Base-by-base conservation (phyloP, 768 basidiomycete species). In the Cystoderma amianthinum region DNA sequence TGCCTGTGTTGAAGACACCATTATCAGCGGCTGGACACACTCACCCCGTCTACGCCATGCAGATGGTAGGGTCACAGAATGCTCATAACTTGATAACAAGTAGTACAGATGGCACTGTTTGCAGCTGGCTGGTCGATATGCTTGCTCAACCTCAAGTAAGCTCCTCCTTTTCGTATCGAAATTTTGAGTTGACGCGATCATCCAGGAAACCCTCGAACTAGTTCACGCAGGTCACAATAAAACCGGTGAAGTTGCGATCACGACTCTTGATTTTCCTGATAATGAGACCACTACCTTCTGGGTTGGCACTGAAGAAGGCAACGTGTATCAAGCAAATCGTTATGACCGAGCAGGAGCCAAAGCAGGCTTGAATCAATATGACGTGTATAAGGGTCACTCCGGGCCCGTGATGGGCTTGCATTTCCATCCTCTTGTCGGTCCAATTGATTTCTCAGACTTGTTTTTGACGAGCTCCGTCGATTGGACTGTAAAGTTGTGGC, bases 51-150 rank as follows among this genome's bases (percentile, higher is more conserved):
- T 99, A 99, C 65, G 88, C 91, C 0, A 96, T 99, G 84, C 83
- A 88, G 50, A 92, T 97, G 83, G 89, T 98, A 13, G 96, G 96
- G 6, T 96, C 96, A 2, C 96, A 98, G 63, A 97, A 98, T 58
- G 96, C 96, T 1, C 94, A 98, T 61, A 98, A 96, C 56, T 65
- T 99, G 44, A 92, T 99, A 48, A 92, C 93, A 9, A 90, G 87
- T 53, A 96, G 93, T 52, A 97, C 96, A 9, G 96, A 99, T 60
- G 96, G 96, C 2, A 85, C 85, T 19, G 90, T 99, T 4, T 98
- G 96, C 62, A 90, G 88, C 59, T 99, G 96, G 96, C 67, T 95
- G 7, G 89, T 96, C 5, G 96, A 99, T 63, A 97, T 98, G 94
- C 79, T 99, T 32, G 93, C 96, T 1, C 89, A 95, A 56, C 96